These are phyloP conservation scores for Cystobasidium slooffiae DNA, from an alignment of 1,284 basidiomycete genomes.

Conservation along the genomic window DNA sequence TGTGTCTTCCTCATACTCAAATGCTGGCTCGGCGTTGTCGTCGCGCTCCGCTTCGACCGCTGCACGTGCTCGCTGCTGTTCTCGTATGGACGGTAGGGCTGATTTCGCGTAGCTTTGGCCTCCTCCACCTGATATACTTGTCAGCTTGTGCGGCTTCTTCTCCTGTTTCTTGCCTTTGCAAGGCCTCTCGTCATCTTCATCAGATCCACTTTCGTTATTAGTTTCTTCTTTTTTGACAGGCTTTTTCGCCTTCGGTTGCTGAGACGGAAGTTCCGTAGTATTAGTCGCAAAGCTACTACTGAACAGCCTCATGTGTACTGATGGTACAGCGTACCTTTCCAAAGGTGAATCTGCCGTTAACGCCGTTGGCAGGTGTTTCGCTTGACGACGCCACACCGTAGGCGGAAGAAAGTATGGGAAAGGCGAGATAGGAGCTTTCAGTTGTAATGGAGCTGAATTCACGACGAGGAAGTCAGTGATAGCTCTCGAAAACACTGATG, in stretches of 20 bases:
- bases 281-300: background rate
- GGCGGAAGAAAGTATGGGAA: constrained; percentile 34
- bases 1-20: constrained; percentile 17
- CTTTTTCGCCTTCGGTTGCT: background rate
- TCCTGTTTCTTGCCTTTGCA: background rate
- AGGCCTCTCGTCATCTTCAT: background rate
- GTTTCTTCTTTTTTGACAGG: background rate
- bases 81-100: constrained; percentile 8
- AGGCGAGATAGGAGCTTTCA: constrained; percentile 35
- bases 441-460: background rate
- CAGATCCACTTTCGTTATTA: background rate
- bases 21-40: background rate
- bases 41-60: constrained; percentile 4
- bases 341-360: constrained; percentile 15
- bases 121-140: background rate
- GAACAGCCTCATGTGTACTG: background rate
- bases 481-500: background rate
- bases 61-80: constrained; percentile 15
- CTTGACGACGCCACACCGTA: constrained; percentile 15
- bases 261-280: background rate
- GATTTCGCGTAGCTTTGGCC: background rate
- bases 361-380: background rate
- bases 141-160: constrained; percentile 2
- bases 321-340: background rate
- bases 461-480: background rate